Evolutionary conservation across 2,329 filamentous ascomycete genomes (phyloP).

Genomic region (Colletotrichum lindemuthianum): DNA sequence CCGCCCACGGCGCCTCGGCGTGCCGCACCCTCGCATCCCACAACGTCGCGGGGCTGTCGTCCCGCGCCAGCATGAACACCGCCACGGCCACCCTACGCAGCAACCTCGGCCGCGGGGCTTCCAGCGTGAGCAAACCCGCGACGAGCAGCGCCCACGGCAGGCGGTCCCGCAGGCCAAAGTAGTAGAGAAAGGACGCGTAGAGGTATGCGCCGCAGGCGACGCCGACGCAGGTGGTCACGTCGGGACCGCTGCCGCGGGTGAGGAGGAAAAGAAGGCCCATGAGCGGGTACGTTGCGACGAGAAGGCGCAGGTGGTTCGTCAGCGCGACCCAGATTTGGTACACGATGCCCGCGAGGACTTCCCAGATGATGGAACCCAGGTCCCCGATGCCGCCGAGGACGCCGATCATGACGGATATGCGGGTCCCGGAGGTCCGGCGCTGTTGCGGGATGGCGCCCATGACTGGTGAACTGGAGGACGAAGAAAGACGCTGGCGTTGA

Average conservation of each 20-base stretch:
- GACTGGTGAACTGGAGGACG: not conserved
- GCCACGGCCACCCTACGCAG: slow-evolving; percentile 28
- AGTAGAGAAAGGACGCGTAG: slow-evolving; percentile 26
- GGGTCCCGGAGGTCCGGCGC: slow-evolving; percentile 14
- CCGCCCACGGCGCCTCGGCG: slow-evolving; percentile 22
- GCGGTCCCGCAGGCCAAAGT: slow-evolving; percentile 21
- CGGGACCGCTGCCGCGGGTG: slow-evolving; percentile 13
- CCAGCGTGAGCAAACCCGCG: slow-evolving; percentile 24
- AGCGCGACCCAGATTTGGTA: slow-evolving; percentile 25
- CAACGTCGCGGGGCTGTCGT: slow-evolving; percentile 16
- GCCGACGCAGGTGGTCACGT: slow-evolving; percentile 6
- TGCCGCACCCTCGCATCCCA: slow-evolving; percentile 7
- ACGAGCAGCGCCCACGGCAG: slow-evolving; percentile 29
- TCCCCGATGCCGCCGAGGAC: slow-evolving; percentile 24
- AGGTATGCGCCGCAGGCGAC: slow-evolving; percentile 22
- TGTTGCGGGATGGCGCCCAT: slow-evolving; percentile 12
- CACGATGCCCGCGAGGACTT: slow-evolving; percentile 28
- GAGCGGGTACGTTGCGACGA: slow-evolving; percentile 31
- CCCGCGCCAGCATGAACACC: slow-evolving; percentile 30
- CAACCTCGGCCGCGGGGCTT: slow-evolving; percentile 23
- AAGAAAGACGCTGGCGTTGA: too few species aligned
- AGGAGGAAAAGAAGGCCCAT: slow-evolving; percentile 28
- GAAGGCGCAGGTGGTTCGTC: slow-evolving; percentile 32
- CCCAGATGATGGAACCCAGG: slow-evolving; percentile 29
- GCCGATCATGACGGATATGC: slow-evolving; percentile 27